These are phyloP conservation scores for Trichophyton mentagrophytes DNA, from an alignment of 2,329 filamentous ascomycete genomes.

Conservation along the genomic window DNA sequence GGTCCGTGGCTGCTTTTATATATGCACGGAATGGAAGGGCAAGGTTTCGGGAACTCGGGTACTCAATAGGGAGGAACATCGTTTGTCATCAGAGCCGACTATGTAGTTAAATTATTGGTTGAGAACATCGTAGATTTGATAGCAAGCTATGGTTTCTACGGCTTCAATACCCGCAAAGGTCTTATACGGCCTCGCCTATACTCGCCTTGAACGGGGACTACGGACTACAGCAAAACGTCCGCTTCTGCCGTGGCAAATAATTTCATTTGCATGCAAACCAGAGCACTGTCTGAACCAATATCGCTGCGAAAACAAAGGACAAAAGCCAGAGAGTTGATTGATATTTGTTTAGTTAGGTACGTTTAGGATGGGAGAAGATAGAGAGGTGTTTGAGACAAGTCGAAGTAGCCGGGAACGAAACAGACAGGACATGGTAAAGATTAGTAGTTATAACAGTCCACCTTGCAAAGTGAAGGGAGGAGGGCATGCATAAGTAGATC, in stretches of 20 bases:
- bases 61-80: too few relatives aligned
- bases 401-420: not conserved
- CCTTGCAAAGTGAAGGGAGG: not conserved
- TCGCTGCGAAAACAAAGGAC: not conserved
- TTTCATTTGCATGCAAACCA: not conserved
- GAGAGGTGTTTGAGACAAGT: not conserved
- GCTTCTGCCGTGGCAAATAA: not conserved
- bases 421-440: not conserved
- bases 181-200: not conserved
- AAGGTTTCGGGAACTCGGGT: not conserved
- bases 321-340: not conserved
- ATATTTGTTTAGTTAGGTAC: not conserved
- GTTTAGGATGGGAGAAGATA: not conserved
- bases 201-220: not conserved
- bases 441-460: constrained; percentile 3
- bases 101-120: too few relatives aligned
- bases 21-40: not conserved
- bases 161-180: not conserved
- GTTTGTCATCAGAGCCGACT: too few relatives aligned
- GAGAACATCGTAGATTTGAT: too few relatives aligned
- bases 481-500: not conserved
- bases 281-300: not conserved
- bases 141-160: too few relatives aligned
- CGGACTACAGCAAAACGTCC: not conserved
- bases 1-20: not conserved